A percentile compares a stretch with the other conserved stretches of the same genome.
Conservation (phyloP, 495 filamentous ascomycete genomes). For the Penicillium robsamsonii region DNA sequence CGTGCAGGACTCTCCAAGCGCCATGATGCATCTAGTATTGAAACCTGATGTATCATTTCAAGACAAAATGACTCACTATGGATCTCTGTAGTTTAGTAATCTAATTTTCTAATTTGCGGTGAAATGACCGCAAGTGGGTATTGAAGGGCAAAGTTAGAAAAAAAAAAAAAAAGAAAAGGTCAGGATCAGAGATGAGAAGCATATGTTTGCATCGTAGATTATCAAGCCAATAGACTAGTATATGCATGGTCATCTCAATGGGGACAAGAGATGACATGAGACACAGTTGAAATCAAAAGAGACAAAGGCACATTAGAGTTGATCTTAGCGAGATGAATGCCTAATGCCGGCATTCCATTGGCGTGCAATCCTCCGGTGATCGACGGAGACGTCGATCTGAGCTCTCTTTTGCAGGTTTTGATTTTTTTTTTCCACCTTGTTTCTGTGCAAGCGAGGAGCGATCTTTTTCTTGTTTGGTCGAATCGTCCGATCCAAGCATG, state of each 20-base stretch:
- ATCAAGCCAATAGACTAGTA: conserved; percentile 28
- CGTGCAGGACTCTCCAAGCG: conserved; percentile 3
- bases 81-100: no score
- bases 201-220: conserved; percentile 29
- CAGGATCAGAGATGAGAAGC: no score
- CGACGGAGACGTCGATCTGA: conserved; percentile 40
- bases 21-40: neutral
- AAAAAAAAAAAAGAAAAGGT: neutral
- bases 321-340: conserved; percentile 24
- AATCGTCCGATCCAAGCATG: conserved; percentile 21
- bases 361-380: conserved; percentile 40
- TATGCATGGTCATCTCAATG: neutral
- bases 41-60: conserved; percentile 7
- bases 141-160: neutral
- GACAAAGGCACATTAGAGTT: conserved; percentile 26
- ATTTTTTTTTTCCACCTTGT: neutral
- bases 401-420: neutral
- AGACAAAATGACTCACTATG: neutral
- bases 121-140: neutral
- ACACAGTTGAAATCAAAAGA: neutral
- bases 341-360: conserved; percentile 35
- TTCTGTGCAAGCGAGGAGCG: conserved; percentile 6
- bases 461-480: conserved; percentile 18
- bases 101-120: no score
- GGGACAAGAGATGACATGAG: neutral